Base-by-base conservation (phyloP, 2,329 filamentous ascomycete genomes). In the Elsinoe batatas region DNA sequence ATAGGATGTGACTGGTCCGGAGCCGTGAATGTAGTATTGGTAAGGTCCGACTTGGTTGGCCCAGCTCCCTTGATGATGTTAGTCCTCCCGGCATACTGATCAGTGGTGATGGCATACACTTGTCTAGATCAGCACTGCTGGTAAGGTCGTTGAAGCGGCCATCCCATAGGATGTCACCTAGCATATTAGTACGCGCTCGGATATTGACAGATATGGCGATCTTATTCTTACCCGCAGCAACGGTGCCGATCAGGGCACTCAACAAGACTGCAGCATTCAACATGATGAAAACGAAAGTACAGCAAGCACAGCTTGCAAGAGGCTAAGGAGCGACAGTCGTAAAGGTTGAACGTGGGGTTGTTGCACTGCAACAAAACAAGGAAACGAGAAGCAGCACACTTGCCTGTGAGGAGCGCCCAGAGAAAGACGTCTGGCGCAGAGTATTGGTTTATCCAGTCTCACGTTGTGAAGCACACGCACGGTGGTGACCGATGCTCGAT, bases 1-100 rank as follows among this genome's bases (percentile, higher is more conserved):
- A 68, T 87, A 87, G 62, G 78, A 71, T 18, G 74, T 74, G 7
- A 81, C 75, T 0, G 71, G 53, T 7, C 74, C 77, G 4, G 72
- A 71, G 35, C 85, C 85, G 71, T 88, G 85, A 66, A 87, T 87
- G 72, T 88, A 88, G 74, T 85, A 88, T 68, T 88, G 84, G 70
- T 85, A 88, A 0, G 81, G 78, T 1, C 82, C 82, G 63, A 85
- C 80, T 69, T 84, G 79, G 67, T 81, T 85, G n/a, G 75, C 75
- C 78, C 79, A 87, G 3, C 78, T 82, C 83, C 83, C 71, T 73
- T 54, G 13, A 5, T 22, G 15, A 5, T 17, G 57, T 50, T 43
- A 17, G 47, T 32, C 6, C 26, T 22, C 22, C 6, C 18, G 12
- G 42, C 15, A 36, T 40, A n/a, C 12, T 38, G 30, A 17, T 8